A percentile compares a stretch with the other conserved stretches of the same genome.
Evolutionary conservation across 1,284 basidiomycete species (phyloP).

Genomic region (Puccinia polysora): DNA sequence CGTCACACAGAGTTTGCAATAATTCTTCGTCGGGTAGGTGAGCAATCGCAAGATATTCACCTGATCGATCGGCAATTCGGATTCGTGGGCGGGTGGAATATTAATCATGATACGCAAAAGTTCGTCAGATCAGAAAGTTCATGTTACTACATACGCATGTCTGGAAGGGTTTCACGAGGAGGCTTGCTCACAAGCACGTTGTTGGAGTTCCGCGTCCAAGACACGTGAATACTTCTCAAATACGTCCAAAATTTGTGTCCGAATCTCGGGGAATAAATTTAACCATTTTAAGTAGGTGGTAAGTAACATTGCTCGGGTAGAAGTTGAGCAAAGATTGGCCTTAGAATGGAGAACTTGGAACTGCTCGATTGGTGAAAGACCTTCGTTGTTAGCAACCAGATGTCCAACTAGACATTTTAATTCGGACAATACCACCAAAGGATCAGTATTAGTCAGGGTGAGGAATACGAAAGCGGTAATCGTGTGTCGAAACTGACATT

Average conservation of each 20-base stretch:
- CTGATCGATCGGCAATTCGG: not conserved
- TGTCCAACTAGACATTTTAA: constrained; percentile 61
- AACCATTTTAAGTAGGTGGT: constrained; percentile 99
- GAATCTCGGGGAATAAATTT: constrained; percentile 98
- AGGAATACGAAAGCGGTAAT: not conserved
- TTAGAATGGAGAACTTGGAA: constrained; percentile 91
- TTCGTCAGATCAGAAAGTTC: not conserved
- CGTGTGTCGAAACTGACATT: constrained; percentile 54
- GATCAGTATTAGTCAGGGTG: not conserved
- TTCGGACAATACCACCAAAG: not conserved
- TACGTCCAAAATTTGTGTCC: constrained; percentile 83
- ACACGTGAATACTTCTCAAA: constrained; percentile 97
- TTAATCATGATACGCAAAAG: no score
- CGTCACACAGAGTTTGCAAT: constrained; percentile 89
- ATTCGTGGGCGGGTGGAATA: not conserved
- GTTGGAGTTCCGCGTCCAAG: constrained; percentile 95
- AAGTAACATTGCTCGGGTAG: constrained; percentile 84
- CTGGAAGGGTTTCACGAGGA: constrained; percentile 45
- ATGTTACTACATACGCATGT: not conserved
- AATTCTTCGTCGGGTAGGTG: constrained; percentile 77
- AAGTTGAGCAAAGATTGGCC: constrained; percentile 86
- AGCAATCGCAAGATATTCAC: constrained; percentile 81
- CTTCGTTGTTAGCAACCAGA: constrained; percentile 87
- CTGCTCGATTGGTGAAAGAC: constrained; percentile 89
- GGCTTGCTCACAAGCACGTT: constrained; percentile 70